These are phyloP conservation scores for Somion occarium DNA, from an alignment of 1,284 basidiomycete species.

Conservation along the genomic window DNA sequence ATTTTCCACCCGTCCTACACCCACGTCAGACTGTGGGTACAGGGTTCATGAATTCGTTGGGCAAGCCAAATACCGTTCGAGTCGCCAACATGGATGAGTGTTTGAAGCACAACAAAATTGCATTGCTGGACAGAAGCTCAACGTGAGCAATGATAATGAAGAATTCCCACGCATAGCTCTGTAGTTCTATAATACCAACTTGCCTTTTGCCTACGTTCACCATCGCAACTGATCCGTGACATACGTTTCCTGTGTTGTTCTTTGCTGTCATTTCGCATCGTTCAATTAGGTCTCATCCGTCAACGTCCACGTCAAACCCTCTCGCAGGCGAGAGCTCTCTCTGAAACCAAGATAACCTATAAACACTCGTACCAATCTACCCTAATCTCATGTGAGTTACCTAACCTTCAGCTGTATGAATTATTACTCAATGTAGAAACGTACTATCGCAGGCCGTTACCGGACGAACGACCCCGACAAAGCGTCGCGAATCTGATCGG, in stretches of 20 bases:
- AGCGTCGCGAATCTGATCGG: constrained; percentile 83
- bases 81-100: no score
- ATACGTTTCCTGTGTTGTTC: not conserved
- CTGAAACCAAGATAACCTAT: not conserved
- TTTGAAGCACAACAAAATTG: no score
- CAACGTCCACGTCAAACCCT: constrained; percentile 1
- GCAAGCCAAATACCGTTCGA: no score
- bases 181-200: not conserved
- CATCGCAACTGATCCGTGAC: not conserved
- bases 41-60: no score
- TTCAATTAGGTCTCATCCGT: not conserved
- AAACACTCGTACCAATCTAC: not conserved
- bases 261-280: not conserved
- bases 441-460: constrained; percentile 53
- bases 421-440: not conserved
- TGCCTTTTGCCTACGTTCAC: not conserved
- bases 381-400: constrained; percentile 5
- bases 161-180: not conserved
- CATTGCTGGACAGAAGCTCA: no score
- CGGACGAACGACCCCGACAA: constrained; percentile 76
- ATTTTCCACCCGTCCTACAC: no score
- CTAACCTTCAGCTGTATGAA: not conserved
- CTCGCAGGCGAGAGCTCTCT: constrained; percentile 16
- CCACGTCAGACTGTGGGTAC: no score
- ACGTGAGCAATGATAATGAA: no score